Conservation (phyloP, 108 stramenopile genomes). For the Skeletonema costatum region DNA sequence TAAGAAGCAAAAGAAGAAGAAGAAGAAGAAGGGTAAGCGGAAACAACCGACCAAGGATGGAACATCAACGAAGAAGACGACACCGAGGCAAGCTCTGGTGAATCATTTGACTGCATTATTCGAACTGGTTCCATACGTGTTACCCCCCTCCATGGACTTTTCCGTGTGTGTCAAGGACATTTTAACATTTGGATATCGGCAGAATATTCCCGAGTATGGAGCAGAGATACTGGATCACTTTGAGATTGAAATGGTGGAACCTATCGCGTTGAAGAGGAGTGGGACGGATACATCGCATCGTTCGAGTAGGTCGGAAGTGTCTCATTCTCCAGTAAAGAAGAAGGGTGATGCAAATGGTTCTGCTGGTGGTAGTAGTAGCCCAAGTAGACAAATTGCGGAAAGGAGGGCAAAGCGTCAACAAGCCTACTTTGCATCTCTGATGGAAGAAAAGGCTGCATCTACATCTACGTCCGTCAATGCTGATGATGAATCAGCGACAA, state of each 20-base stretch:
- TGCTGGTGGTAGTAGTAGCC: not conserved
- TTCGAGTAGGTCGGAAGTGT: constrained; percentile 2
- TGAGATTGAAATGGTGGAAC: constrained; percentile 37
- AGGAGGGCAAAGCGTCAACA: constrained; percentile 26
- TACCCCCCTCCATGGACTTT: constrained; percentile 42
- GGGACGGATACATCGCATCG: constrained; percentile 7
- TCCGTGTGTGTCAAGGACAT: constrained; percentile 32
- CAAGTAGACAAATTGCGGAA: constrained; percentile 14
- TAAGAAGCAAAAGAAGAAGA: constrained; percentile 4
- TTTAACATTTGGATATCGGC: constrained; percentile 38
- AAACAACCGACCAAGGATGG: not conserved
- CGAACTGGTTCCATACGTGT: constrained; percentile 37
- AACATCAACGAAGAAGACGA: not conserved
- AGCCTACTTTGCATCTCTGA: constrained; percentile 46
- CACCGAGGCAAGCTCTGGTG: constrained; percentile 28
- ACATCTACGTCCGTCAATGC: constrained; percentile 1
- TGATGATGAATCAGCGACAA: constrained; percentile 36
- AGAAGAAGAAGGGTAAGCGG: constrained; percentile 1
- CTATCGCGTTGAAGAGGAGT: constrained; percentile 4
- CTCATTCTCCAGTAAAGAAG: constrained; percentile 2
- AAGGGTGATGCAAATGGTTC: not conserved
- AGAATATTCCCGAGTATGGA: constrained; percentile 45
- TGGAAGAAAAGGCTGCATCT: constrained; percentile 9
- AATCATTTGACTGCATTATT: constrained; percentile 22
- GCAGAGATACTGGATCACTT: constrained; percentile 43